A percentile compares a stretch with the other conserved stretches of the same genome.
phyloP scores from a whole-genome alignment of 2,329 filamentous ascomycete genomes.

The Cryoendolithus antarcticus region DNA sequence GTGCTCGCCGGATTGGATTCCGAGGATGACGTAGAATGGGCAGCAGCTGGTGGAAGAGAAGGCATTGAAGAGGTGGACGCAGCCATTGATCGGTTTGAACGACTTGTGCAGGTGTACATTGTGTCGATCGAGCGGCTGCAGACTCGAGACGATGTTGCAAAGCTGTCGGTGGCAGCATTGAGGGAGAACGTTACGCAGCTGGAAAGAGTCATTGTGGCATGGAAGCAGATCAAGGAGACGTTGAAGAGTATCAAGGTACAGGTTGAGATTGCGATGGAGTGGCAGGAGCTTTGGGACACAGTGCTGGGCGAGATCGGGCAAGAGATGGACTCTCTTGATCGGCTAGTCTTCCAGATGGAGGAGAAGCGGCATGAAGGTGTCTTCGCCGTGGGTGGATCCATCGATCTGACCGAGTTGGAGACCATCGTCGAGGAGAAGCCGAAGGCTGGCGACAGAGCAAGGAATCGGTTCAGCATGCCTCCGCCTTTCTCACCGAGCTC shows the following conservation, averaged over 20 bases:
- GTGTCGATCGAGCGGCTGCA: conserved; percentile 89
- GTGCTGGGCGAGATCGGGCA: conserved; percentile 87
- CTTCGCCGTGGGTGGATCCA: conserved; percentile 36
- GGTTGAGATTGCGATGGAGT: conserved; percentile 96
- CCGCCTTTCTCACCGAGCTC: conserved; percentile 46
- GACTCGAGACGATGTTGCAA: conserved; percentile 59
- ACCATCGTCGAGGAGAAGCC: conserved; percentile 87
- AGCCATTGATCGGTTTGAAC: conserved; percentile 73
- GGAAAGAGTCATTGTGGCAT: conserved; percentile 74
- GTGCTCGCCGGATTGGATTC: conserved; percentile 82
- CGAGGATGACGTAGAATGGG: conserved; percentile 97
- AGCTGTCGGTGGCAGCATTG: conserved; percentile 59
- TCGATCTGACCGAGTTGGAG: conserved; percentile 79
- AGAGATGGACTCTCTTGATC: conserved; percentile 68
- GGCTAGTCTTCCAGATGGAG: conserved; percentile 94
- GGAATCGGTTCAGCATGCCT: conserved; percentile 54
- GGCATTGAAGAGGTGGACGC: conserved; percentile 57
- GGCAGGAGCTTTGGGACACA: conserved; percentile 92
- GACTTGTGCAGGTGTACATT: conserved; percentile 83
- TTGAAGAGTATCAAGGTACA: conserved; percentile 74
- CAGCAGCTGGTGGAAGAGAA: conserved; percentile 72
- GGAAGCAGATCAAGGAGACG: conserved; percentile 67
- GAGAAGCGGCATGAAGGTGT: conserved; percentile 77
- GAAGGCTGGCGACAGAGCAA: conserved; percentile 37
- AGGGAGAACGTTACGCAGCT: conserved; percentile 71